Percentiles rank a stretch among this genome's conserved stretches.
These are phyloP conservation scores for Sporothrix variecibatus DNA, from an alignment of 2,329 filamentous ascomycete species.

Conservation along the genomic window DNA sequence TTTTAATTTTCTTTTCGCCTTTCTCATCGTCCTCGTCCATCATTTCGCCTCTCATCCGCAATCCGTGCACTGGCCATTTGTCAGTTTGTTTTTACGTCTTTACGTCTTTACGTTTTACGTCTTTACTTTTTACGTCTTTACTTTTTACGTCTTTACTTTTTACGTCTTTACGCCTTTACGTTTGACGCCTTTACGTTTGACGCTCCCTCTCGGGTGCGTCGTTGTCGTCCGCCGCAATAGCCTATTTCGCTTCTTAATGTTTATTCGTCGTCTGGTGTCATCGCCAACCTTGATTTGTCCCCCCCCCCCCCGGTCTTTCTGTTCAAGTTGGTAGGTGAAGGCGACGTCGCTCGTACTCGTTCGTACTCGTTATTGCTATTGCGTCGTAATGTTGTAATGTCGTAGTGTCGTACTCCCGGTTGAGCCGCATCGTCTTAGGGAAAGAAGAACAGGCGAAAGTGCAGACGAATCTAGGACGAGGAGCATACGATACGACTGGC, in stretches of 20 bases:
- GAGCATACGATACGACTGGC: conserved; percentile 7
- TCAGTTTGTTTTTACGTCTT: too few relatives aligned
- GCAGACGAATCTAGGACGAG: background rate
- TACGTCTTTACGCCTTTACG: too few relatives aligned
- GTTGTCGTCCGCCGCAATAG: background rate
- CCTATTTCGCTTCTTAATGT: background rate
- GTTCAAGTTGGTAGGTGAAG: too few relatives aligned
- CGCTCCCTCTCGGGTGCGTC: background rate
- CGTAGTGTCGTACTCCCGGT: background rate
- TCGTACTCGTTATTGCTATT: too few relatives aligned
- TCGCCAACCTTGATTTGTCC: background rate
- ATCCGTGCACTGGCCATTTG: background rate
- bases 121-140: too few relatives aligned
- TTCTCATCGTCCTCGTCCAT: background rate
- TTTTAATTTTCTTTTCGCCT: too few relatives aligned
- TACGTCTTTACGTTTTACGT: too few relatives aligned
- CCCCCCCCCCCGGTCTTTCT: background rate
- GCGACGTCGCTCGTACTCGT: too few relatives aligned
- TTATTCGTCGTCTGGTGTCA: background rate
- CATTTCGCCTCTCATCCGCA: background rate
- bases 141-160: too few relatives aligned
- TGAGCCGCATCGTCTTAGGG: background rate
- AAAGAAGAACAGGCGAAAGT: background rate
- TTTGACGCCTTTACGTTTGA: conserved; percentile 1
- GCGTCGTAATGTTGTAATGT: too few relatives aligned